phyloP scores from a whole-genome alignment of 495 filamentous ascomycete genomes.

The Cenococcum geophilum region DNA sequence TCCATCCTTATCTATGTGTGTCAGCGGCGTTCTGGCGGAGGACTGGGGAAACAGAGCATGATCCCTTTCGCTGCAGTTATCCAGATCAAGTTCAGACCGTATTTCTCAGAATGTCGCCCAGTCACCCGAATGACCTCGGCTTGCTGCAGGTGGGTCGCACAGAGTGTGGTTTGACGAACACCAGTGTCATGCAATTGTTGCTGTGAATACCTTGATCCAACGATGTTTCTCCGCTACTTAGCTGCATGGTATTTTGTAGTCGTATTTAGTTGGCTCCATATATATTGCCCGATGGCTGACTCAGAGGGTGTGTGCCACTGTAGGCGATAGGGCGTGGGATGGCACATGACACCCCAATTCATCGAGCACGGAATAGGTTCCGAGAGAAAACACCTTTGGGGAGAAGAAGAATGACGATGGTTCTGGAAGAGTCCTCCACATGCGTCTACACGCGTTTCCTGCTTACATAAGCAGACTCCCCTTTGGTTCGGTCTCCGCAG shows the following conservation, averaged over 20 bases:
- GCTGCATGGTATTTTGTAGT: slow-evolving; percentile 24
- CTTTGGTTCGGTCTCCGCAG: too few relatives aligned
- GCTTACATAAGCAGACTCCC: too few relatives aligned
- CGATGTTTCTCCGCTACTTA: slow-evolving; percentile 24
- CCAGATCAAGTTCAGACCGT: slow-evolving; percentile 37
- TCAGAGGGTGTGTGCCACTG: not conserved
- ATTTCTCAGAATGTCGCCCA: slow-evolving; percentile 32
- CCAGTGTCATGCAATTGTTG: slow-evolving; percentile 32
- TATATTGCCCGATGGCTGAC: not conserved
- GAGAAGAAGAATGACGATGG: too few relatives aligned
- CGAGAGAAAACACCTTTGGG: too few relatives aligned
- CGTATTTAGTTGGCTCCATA: slow-evolving; percentile 17
- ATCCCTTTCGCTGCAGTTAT: slow-evolving; percentile 33
- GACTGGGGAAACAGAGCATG: slow-evolving; percentile 26
- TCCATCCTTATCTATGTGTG: slow-evolving; percentile 19
- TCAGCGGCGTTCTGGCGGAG: slow-evolving; percentile 15
- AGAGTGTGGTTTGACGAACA: slow-evolving; percentile 19
- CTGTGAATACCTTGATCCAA: slow-evolving; percentile 32
- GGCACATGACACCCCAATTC: too few relatives aligned
- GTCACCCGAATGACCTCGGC: not conserved
- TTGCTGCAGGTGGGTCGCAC: slow-evolving; percentile 5
- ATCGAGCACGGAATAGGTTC: too few relatives aligned
- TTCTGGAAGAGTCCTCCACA: too few relatives aligned
- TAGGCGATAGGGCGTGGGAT: too few relatives aligned
- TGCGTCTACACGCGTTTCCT: too few relatives aligned